phyloP scores from a whole-genome alignment of 1,284 basidiomycete species.

The Ganoderma leucocontextum region DNA sequence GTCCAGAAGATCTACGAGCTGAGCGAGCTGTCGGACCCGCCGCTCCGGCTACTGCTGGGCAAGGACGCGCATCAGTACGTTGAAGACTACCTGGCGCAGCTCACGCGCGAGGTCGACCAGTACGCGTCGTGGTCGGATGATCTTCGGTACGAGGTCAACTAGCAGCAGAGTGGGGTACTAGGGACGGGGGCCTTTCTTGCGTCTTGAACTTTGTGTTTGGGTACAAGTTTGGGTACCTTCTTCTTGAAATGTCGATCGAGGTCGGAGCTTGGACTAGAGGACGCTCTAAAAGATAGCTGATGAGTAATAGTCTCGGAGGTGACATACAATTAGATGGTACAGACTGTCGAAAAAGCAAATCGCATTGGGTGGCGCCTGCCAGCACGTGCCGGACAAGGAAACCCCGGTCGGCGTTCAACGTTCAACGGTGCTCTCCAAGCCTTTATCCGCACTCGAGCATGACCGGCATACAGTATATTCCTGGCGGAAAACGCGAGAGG shows the following conservation, averaged over 20 bases:
- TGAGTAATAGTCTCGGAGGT: too few relatives aligned
- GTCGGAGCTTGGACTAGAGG: too few relatives aligned
- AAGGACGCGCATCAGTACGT: conserved; percentile 18
- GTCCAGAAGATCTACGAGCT: conserved; percentile 15
- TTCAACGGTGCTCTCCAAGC: too few relatives aligned
- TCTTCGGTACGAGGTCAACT: background rate
- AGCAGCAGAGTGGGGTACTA: background rate
- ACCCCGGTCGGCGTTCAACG: too few relatives aligned
- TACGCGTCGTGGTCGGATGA: conserved; percentile 42
- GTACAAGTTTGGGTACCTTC: background rate
- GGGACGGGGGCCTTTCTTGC: too few relatives aligned
- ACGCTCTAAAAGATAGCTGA: too few relatives aligned
- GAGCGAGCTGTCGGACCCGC: conserved; percentile 31
- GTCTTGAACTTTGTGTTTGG: background rate
- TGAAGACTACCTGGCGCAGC: conserved; percentile 26
- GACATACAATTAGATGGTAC: too few relatives aligned
- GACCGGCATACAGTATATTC: background rate
- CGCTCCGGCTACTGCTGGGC: conserved; percentile 40
- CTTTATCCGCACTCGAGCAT: background rate
- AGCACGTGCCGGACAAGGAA: too few relatives aligned
- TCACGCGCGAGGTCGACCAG: conserved; percentile 32
- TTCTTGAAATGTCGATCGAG: too few relatives aligned
- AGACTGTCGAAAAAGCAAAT: too few relatives aligned
- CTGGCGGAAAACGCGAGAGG: background rate
- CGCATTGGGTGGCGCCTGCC: too few relatives aligned